Evolutionary conservation across 78 protist genomes (phyloP), one percentile per base, ranked within the genome.

Genomic region (Chrysochromulina tobinii): DNA sequence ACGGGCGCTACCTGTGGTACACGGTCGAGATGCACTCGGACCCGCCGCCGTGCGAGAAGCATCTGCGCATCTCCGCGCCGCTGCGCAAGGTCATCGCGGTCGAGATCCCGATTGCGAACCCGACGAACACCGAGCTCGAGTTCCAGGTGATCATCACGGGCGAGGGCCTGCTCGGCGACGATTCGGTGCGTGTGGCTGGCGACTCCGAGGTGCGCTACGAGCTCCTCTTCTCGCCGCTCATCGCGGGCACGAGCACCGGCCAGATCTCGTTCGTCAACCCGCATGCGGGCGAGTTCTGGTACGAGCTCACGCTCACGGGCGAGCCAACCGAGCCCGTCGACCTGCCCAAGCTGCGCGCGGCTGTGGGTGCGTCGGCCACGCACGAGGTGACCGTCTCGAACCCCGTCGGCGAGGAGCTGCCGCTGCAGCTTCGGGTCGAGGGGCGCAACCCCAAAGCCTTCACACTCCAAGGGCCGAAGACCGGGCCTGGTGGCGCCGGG

Each of bases 231-330:
- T 79, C 88, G 58, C 96, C 96, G 48, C 84, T 93, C 75, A 11
- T 27, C 51, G 59, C 93, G 21, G 93, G 93, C 48, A 50, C 48
- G 1, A 18, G 9, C 7, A 57, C 79, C 7, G 95, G 94, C 7
- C 1, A 61, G n/a, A 11, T 95, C 67, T 17, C 93, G n/a, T 95
- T 95, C 51, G 4, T 61, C 83, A 93, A 90, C 92, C 87, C 86
- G 50, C 73, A 83, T 23, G 72, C 91, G 51, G 96, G 95, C 27
- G 95, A 95, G 89, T 95, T 90, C 77, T 93, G 95, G 96, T 95
- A 92, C 72, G 53, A 53, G 83, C 89, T 95, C 21, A 1, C 2
- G 59, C 87, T 94, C 58, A 85, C 1, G 23, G 96, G 89, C 1
- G 57, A 51, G 21, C 64, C 21, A 25, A 88, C 93, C 12, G 88